Percentiles rank a stretch among this genome's conserved stretches.
Conservation (phyloP, 73 alveolate genomes). For the Paramecium primaurelia region DNA sequence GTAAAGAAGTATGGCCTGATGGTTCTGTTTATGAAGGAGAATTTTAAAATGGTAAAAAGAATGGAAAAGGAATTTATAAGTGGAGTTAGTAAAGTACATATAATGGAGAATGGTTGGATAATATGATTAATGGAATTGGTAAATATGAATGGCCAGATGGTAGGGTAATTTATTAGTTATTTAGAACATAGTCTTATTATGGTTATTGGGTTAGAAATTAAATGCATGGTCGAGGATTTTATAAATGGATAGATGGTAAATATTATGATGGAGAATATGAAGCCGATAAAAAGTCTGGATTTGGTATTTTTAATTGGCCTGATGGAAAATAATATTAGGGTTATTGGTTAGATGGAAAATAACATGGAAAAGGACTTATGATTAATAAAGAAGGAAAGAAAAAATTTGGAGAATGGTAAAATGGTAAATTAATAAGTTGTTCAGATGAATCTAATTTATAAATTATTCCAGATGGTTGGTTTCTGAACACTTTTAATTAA, state of each 20-base stretch:
- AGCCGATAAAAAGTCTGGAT: conserved; percentile 66
- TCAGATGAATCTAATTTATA: neutral
- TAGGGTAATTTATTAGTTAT: conserved; percentile 34
- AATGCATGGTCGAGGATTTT: conserved; percentile 77
- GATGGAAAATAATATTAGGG: conserved; percentile 54
- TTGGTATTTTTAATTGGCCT: conserved; percentile 65
- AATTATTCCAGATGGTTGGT: conserved; percentile 39
- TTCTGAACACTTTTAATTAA: neutral
- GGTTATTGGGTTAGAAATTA: conserved; percentile 77
- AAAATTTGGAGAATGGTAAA: conserved; percentile 62
- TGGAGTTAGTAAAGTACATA: conserved; percentile 49
- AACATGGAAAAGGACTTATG: conserved; percentile 74
- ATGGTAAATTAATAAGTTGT: conserved; percentile 56
- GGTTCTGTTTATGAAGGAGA: conserved; percentile 71
- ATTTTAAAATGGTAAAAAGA: neutral
- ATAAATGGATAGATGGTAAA: conserved; percentile 60
- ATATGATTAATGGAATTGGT: conserved; percentile 67
- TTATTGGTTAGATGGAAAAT: conserved; percentile 70
- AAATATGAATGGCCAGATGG: conserved; percentile 68
- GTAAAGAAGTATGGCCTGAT: conserved; percentile 64
- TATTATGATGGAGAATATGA: conserved; percentile 64
- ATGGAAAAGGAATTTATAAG: conserved; percentile 50
- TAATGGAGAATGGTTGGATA: conserved; percentile 64
- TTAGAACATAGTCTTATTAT: conserved; percentile 57
- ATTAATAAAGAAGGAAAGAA: conserved; percentile 43